These are phyloP conservation scores for Phaeotremella fagi DNA, from an alignment of 768 basidiomycete genomes.

Conservation along the genomic window DNA sequence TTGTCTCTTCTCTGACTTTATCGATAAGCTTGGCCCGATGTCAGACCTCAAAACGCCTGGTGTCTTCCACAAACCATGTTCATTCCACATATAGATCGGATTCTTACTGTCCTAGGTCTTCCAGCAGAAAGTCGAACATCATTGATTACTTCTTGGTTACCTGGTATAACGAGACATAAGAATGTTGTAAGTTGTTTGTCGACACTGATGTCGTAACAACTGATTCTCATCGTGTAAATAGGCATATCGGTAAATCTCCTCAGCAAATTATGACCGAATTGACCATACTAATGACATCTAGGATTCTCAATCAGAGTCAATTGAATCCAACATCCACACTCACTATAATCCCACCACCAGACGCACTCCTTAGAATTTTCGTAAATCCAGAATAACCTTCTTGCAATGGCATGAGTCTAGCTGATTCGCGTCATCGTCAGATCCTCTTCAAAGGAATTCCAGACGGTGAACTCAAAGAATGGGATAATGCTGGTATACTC, in stretches of 20 bases:
- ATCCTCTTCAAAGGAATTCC: conserved; percentile 39
- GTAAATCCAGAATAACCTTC: conserved; percentile 16
- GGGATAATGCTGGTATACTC: conserved; percentile 31
- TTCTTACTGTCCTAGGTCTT: conserved; percentile 30
- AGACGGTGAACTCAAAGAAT: conserved; percentile 33
- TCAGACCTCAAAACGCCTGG: conserved; percentile 35
- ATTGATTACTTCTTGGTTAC: conserved; percentile 42
- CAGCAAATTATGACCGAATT: too few species aligned
- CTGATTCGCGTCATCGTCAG: conserved; percentile 7
- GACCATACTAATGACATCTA: too few species aligned
- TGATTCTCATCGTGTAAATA: too few species aligned
- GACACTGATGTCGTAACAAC: too few species aligned
- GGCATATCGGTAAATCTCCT: conserved; percentile 14
- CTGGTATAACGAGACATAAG: conserved; percentile 39
- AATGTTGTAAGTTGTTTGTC: conserved; percentile 36
- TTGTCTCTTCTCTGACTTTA: neutral
- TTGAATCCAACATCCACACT: conserved; percentile 24
- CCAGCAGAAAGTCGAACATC: conserved; percentile 36
- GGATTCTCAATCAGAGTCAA: conserved; percentile 28
- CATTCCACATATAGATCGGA: conserved; percentile 43
- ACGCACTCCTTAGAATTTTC: conserved; percentile 36
- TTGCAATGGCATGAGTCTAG: neutral
- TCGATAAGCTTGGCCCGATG: conserved; percentile 38
- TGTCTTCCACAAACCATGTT: conserved; percentile 42
- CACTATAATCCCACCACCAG: conserved; percentile 39